Evolutionary conservation across 768 basidiomycete species (phyloP), one percentile per base, ranked within the genome.

Genomic region (Tubosaeta sp.): DNA sequence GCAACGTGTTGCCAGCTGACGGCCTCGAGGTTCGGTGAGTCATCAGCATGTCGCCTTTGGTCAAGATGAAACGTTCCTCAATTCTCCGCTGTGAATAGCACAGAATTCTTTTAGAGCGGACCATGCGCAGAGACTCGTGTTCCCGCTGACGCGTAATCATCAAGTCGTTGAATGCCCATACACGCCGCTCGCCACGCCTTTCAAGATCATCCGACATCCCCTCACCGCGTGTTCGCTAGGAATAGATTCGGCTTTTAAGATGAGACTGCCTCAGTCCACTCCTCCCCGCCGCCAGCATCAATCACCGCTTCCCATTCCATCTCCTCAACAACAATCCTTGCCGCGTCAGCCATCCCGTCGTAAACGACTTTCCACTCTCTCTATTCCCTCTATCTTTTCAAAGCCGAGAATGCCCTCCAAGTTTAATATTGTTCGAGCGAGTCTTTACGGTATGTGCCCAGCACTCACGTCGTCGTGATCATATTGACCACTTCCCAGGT

Each of bases 391-490:
- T 44, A 46, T 71, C 62, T 65, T 73, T 64, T 61, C 60, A 54
- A 64, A 52, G 43, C 46, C 61, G 62, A 69, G 77, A 59, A 88
- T 89, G 86, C 79, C 85, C 57, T 79, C 84, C 39, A 71, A 80
- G 59, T 89, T 91, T 76, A 86, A 81, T 68, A 81, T 81, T 58
- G 72, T 86, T 65, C 77, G 88, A 62, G 74, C 76, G 48, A 75
- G 77, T 62, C 75, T 88, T 56, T 91, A 88, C 74, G 74, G 88
- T 85, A 66, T 57, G 82, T 41, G 29, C 12, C 33, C 27, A 17
- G 4, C 43, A 8, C 34, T 55, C 12, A 22, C 31, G 6, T 29
- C 29, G 16, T 62, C 43, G 39, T 61, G 45, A 46, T 50, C 49
- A 42, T 41, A 32, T 26, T 33, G 48, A 10, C 11, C 14, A 0